Evolutionary conservation across 2,329 filamentous ascomycete genomes (phyloP).

Genomic region (Ceratocystis smalleyi): DNA sequence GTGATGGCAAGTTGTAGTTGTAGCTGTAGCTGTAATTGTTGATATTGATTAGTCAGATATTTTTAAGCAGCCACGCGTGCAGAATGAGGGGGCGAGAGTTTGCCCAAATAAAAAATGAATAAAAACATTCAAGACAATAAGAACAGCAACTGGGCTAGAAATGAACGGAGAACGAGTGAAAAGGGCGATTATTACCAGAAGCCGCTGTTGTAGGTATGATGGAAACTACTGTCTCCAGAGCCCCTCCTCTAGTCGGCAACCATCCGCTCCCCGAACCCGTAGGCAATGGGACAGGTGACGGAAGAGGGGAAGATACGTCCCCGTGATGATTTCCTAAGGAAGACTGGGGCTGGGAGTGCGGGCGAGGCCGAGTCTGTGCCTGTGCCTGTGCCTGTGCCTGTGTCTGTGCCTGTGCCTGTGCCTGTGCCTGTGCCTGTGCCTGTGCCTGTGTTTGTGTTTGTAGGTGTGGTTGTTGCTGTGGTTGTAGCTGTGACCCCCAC

Average conservation of each 20-base stretch:
- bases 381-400: neutral
- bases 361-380: neutral
- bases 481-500: neutral
- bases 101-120: neutral
- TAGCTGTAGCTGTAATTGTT: neutral
- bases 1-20: too few relatives aligned
- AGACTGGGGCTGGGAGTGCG: neutral
- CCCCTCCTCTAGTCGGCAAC: neutral
- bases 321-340: too few relatives aligned
- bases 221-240: neutral
- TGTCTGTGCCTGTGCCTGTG: neutral
- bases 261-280: neutral
- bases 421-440: neutral
- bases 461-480: neutral
- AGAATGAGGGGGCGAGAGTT: neutral
- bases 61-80: too few relatives aligned
- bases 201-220: neutral
- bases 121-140: neutral
- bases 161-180: neutral
- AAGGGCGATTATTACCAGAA: neutral
- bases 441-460: neutral
- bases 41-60: neutral
- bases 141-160: neutral
- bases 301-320: neutral
- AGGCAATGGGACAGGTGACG: neutral